A percentile compares a stretch with the other conserved stretches of the same genome.
phyloP scores from a whole-genome alignment of 2,329 filamentous ascomycete genomes.

The Leptoxyphium fumago region DNA sequence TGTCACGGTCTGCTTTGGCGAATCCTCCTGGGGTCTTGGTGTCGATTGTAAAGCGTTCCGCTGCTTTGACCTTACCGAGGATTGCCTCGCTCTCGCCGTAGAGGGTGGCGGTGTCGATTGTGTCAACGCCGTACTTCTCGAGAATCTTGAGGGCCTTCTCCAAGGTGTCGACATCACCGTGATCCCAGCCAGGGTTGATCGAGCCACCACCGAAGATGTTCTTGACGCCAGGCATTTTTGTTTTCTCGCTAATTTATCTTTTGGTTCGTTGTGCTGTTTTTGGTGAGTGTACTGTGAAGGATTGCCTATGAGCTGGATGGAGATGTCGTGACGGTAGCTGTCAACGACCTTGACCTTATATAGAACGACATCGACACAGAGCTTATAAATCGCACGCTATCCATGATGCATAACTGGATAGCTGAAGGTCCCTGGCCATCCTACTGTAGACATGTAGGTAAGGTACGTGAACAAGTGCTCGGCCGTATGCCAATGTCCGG shows the following conservation, averaged over 20 bases:
- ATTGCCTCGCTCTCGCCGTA: constrained; percentile 29
- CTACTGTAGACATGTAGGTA: no score
- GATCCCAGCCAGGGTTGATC: constrained; percentile 7
- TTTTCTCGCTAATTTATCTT: not conserved
- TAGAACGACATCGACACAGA: no score
- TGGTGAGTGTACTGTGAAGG: no score
- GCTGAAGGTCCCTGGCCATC: no score
- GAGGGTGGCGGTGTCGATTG: constrained; percentile 27
- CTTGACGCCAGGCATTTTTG: constrained; percentile 17
- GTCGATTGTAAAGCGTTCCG: constrained; percentile 30
- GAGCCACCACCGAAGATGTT: constrained; percentile 22
- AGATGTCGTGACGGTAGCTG: no score
- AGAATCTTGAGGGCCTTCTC: constrained; percentile 17
- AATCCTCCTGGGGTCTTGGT: constrained; percentile 31
- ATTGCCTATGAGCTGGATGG: no score
- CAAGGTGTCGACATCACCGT: constrained; percentile 8
- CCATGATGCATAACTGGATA: no score
- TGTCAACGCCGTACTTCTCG: constrained; percentile 20
- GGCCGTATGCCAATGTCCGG: no score
- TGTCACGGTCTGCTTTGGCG: constrained; percentile 19
- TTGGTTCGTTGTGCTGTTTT: no score
- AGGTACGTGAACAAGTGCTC: no score
- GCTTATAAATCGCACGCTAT: no score
- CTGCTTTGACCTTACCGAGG: constrained; percentile 26
- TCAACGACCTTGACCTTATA: no score